These are phyloP conservation scores for Mollisia scopiformis DNA, from an alignment of 2,329 filamentous ascomycete species.

Conservation along the genomic window DNA sequence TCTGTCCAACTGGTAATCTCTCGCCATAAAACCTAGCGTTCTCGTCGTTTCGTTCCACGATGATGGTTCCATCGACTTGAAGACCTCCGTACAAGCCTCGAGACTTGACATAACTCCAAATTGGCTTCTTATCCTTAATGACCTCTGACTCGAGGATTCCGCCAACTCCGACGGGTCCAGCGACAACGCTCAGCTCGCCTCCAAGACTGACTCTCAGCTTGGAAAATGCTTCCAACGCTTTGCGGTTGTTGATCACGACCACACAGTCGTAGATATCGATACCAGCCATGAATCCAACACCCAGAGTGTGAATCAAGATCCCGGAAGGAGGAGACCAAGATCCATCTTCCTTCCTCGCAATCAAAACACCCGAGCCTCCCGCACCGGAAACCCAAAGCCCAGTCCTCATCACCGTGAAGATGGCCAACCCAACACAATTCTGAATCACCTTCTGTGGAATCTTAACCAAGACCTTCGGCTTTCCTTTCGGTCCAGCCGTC, in stretches of 20 bases:
- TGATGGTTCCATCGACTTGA: constrained; percentile 83
- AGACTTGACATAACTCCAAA: constrained; percentile 86
- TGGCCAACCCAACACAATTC: constrained; percentile 85
- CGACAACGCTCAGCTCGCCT: constrained; percentile 75
- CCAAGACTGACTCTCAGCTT: constrained; percentile 78
- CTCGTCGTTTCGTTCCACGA: constrained; percentile 81
- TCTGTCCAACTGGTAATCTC: constrained; percentile 59
- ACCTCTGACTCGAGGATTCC: constrained; percentile 43
- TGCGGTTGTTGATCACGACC: constrained; percentile 84
- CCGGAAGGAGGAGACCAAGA: constrained; percentile 91
- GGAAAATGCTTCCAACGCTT: constrained; percentile 83
- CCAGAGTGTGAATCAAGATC: constrained; percentile 86
- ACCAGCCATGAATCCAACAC: constrained; percentile 85
- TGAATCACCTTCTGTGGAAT: constrained; percentile 86
- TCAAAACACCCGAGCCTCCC: constrained; percentile 84
- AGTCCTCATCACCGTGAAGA: constrained; percentile 95
- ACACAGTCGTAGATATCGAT: constrained; percentile 97
- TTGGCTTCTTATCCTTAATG: constrained; percentile 64
- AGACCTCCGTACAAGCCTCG: constrained; percentile 85
- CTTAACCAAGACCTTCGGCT: constrained; percentile 71
- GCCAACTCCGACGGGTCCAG: constrained; percentile 80
- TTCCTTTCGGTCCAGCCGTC: constrained; percentile 45
- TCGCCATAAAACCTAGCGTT: constrained; percentile 84
- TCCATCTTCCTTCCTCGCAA: constrained; percentile 81
- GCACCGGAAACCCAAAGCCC: constrained; percentile 91